phyloP scores from a whole-genome alignment of 73 alveolate species.

The Symbiodinium pilosum region DNA sequence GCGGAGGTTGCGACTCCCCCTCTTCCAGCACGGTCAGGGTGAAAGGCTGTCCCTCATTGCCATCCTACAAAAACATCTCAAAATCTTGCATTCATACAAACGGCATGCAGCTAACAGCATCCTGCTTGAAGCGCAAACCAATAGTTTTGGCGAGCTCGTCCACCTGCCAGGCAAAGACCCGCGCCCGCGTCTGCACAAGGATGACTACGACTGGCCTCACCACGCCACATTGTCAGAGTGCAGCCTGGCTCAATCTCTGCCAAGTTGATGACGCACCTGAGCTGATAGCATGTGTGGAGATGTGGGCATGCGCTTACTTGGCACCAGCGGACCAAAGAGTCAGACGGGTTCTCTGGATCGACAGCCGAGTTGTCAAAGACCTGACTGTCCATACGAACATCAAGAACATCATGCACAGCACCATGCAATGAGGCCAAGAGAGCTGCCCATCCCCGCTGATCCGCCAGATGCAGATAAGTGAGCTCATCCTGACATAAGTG shows the following conservation, averaged over 20 bases:
- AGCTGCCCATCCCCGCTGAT: conserved; percentile 77
- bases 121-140: conserved; percentile 74
- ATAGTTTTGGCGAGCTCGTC: conserved; percentile 89
- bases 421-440: too few species aligned
- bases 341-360: conserved; percentile 69
- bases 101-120: neutral
- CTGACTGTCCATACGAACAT: neutral
- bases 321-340: neutral
- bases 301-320: too few species aligned
- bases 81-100: neutral
- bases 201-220: conserved; percentile 46
- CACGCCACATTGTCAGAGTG: conserved; percentile 91
- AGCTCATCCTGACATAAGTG: conserved; percentile 68
- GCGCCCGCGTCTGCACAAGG: too few species aligned
- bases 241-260: conserved; percentile 88
- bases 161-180: conserved; percentile 25
- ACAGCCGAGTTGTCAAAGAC: conserved; percentile 72
- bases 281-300: neutral
- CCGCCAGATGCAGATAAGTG: conserved; percentile 80
- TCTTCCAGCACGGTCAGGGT: conserved; percentile 88
- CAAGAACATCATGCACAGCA: too few species aligned
- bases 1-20: conserved; percentile 2
- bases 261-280: conserved; percentile 73
- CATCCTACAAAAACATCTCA: conserved; percentile 11
- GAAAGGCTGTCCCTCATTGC: conserved; percentile 78